Evolutionary conservation across 2,329 filamentous ascomycete genomes (phyloP).

Genomic region (Neonectria hederae): DNA sequence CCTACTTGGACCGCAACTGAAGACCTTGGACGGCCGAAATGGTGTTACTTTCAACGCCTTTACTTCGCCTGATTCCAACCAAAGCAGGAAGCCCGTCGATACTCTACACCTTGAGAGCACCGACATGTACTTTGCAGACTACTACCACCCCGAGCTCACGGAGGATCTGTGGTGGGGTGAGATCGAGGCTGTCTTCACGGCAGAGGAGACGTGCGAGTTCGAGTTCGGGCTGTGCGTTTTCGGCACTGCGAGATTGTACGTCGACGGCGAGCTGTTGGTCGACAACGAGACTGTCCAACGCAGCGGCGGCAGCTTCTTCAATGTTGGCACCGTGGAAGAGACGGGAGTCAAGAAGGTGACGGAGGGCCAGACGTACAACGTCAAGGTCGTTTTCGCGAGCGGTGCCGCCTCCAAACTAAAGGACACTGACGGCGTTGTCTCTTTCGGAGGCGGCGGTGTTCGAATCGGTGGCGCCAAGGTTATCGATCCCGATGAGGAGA

Average conservation of each 20-base stretch:
- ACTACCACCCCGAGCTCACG: conserved; percentile 6
- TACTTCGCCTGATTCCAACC: not conserved
- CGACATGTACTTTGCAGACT: conserved; percentile 10
- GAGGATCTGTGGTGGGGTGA: conserved; percentile 7
- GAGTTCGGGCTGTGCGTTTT: conserved; percentile 9
- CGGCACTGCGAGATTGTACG: conserved; percentile 10
- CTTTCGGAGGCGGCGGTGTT: conserved; percentile 5
- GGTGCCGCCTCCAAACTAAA: conserved; percentile 8
- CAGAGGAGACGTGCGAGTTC: conserved; percentile 6
- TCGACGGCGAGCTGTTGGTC: conserved; percentile 8
- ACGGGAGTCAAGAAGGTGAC: not conserved
- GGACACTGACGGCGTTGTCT: conserved; percentile 6
- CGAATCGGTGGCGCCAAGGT: conserved; percentile 9
- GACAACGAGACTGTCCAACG: conserved; percentile 9
- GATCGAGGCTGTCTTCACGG: conserved; percentile 1
- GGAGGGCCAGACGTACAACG: not conserved
- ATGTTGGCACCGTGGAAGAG: conserved; percentile 7
- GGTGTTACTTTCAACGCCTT: conserved; percentile 7
- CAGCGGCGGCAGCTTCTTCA: not conserved
- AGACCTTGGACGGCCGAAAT: not conserved
- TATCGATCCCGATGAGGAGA: conserved; percentile 17
- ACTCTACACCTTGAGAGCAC: not conserved
- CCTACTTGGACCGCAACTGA: conserved; percentile 1
- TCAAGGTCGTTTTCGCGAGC: conserved; percentile 8
- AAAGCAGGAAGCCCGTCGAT: not conserved